phyloP scores from a whole-genome alignment of 441 rosid genomes.

The Brassica hybrid region DNA sequence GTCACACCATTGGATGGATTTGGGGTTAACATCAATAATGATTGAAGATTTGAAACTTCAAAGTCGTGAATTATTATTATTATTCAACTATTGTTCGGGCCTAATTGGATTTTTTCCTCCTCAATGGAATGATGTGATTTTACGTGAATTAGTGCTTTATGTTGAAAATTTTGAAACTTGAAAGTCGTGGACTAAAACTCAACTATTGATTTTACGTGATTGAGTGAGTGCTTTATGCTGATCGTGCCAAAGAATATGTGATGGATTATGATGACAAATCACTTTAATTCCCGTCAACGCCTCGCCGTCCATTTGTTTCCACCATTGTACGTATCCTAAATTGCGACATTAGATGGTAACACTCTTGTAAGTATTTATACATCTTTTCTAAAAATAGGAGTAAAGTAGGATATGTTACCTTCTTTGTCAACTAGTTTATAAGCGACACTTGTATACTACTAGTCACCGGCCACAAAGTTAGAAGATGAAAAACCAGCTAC shows the following conservation, averaged over 20 bases:
- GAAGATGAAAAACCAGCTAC: background rate
- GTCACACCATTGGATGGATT: background rate
- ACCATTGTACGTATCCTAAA: background rate
- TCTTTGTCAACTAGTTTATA: constrained; percentile 8
- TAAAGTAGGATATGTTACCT: background rate
- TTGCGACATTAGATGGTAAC: constrained; percentile 7
- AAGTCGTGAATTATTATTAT: constrained; percentile 17
- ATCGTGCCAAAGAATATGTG: constrained; percentile 18
- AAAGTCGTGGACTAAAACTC: constrained; percentile 19
- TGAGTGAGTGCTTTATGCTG: constrained; percentile 1
- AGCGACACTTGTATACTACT: background rate
- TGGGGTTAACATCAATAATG: constrained; percentile 9
- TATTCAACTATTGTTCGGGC: background rate
- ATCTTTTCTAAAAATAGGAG: background rate
- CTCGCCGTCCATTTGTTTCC: constrained; percentile 11
- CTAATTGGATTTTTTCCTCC: background rate
- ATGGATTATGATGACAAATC: constrained; percentile 6
- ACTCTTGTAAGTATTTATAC: constrained; percentile 4
- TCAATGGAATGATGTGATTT: constrained; percentile 5
- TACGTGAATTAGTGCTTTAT: constrained; percentile 5
- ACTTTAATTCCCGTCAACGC: constrained; percentile 10
- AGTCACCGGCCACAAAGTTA: constrained; percentile 2
- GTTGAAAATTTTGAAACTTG: background rate
- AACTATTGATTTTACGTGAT: constrained; percentile 15
- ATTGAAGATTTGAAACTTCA: background rate